Base-by-base conservation (phyloP, 2,329 filamentous ascomycete species). In the Coniochaeta prunicola region DNA sequence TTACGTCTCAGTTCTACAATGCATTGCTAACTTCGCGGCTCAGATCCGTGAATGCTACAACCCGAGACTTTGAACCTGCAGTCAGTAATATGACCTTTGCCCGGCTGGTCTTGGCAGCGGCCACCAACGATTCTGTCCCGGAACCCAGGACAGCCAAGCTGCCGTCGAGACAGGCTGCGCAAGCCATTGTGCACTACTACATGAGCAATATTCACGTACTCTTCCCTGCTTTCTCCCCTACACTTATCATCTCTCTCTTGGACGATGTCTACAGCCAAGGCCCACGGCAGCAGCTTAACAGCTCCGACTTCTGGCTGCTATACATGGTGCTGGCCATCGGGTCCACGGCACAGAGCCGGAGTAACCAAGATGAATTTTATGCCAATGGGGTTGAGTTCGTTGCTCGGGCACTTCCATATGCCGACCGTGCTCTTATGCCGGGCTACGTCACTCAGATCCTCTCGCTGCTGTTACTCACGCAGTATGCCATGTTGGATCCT, bases 21-120 rank as follows among this genome's bases (percentile, higher is more conserved):
- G 53, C 21, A 9, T 50, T 50, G 24, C 24, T 50, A 17, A 50
- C 45, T 30, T 9, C 21, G 21, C n/a, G 21, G 36, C 55, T 17
- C 66, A 94, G 91, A 59, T 91, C 93, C 5, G 91, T 99, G 68
- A 96, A 96, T 76, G 92, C 94, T 30, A 97, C 92, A 0, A 93
- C 92, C 1, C 84, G 92, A 68, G 94, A 97, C 72, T 97, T 97
- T 69, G 91, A 96, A 70, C 89, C 91, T 9, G 91, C 92, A 59
- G 87, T 89, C 31, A 89, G 86, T 61, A 91, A 91, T 67, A 96
- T 96, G 83, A 96, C 92, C 0, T 97, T 97, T 79, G 91, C 92
- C 28, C 87, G 91, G 36, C 81, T 97, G 21, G 89, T 97, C 26
- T 76, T 96, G 30, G 90, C 90, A n/a, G 89, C 93, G 6, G 87